Evolutionary conservation across 352 stramenopile species (phyloP).

Genomic region (Phytophthora rubi): DNA sequence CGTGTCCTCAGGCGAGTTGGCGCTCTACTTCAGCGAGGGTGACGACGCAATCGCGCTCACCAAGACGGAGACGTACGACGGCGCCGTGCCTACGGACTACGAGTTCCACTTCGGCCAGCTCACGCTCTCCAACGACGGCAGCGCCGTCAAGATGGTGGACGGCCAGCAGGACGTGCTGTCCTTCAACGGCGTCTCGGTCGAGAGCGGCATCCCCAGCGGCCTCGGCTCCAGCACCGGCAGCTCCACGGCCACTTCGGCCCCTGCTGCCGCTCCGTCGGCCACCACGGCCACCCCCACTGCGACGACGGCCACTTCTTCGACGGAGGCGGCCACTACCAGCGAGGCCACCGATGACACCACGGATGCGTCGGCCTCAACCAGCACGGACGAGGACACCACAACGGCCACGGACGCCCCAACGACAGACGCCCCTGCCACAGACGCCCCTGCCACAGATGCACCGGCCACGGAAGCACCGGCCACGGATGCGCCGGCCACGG

Average conservation of each 20-base stretch:
- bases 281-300: constrained; percentile 13
- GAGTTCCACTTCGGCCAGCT: constrained; percentile 76
- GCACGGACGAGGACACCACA: not conserved
- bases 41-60: constrained; percentile 47
- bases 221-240: constrained; percentile 23
- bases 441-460: not conserved
- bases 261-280: constrained; percentile 12
- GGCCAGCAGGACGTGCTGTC: constrained; percentile 61
- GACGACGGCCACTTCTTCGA: constrained; percentile 15
- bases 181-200: constrained; percentile 72
- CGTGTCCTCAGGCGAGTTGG: constrained; percentile 43
- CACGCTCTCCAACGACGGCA: constrained; percentile 70
- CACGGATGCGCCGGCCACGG: not conserved
- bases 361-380: constrained; percentile 6
- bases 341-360: constrained; percentile 14
- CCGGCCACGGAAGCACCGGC: not conserved
- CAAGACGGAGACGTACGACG: constrained; percentile 42
- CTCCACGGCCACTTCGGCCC: constrained; percentile 21
- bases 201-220: constrained; percentile 48
- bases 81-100: constrained; percentile 40
- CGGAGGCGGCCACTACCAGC: constrained; percentile 5
- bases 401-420: not conserved
- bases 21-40: constrained; percentile 64
- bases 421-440: not conserved
- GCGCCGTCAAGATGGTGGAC: constrained; percentile 48